phyloP scores from a whole-genome alignment of 345 rosid genomes.

The Salix brachista region DNA sequence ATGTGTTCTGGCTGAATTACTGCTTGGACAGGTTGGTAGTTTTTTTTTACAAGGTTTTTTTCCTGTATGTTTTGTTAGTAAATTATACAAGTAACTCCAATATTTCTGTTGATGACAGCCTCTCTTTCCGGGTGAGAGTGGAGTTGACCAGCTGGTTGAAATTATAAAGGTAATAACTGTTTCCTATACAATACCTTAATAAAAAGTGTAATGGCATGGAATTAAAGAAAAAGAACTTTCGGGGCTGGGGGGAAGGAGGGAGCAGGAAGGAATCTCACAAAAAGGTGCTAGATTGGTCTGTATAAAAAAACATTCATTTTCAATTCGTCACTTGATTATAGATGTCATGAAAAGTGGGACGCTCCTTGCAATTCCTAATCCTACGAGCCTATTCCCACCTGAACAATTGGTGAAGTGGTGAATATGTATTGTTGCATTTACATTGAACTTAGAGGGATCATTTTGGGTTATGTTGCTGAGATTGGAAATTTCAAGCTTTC shows the following conservation, averaged over 20 bases:
- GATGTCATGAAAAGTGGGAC: neutral
- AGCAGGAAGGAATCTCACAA: neutral
- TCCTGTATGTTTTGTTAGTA: neutral
- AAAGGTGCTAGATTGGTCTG: neutral
- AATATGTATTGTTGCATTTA: neutral
- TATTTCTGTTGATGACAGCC: conserved; percentile 50
- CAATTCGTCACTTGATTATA: neutral
- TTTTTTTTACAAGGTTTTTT: neutral
- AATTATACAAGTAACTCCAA: neutral
- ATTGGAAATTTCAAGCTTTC: neutral
- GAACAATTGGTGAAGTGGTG: neutral
- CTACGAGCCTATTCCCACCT: neutral
- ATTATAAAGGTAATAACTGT: conserved; percentile 71
- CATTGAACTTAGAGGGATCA: neutral
- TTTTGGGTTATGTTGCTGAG: neutral
- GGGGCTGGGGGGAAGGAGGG: no score
- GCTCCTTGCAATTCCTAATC: neutral
- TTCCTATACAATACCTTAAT: neutral
- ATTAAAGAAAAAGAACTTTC: no score
- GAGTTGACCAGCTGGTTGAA: conserved; percentile 97
- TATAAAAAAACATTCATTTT: neutral
- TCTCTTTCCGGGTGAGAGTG: conserved; percentile 94
- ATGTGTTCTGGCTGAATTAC: conserved; percentile 89
- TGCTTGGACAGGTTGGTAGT: conserved; percentile 77
- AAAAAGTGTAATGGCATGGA: no score